Base-by-base conservation (phyloP, 192 early-diverging fungal genomes). In the Diversispora epigaea region DNA sequence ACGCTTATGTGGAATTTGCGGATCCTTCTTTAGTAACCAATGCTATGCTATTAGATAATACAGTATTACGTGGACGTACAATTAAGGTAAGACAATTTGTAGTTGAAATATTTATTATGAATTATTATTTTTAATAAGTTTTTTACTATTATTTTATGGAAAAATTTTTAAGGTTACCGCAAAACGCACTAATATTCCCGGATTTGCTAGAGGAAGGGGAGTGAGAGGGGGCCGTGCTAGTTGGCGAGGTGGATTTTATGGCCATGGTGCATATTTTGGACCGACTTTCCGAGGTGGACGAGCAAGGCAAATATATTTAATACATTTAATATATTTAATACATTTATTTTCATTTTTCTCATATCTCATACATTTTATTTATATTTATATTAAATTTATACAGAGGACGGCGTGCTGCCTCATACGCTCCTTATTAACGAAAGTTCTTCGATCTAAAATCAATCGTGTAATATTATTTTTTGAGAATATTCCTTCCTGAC, bases 1-100 rank as follows among this genome's bases (percentile, higher is more conserved):
- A 91, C 75, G 98, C 95, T 6, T 99, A 98, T 75, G 88, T 99
- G 7, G 98, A 99, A 80, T 99, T 99, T 91, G 93, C 92, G 19
- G 90, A 96, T 68, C 81, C 89, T 9, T 83, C 88, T 6, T 86
- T 89, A 4, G 94, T 98, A 47, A 84, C 85, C 43, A 92, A 90
- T 68, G 94, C 98, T 45, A 84, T 97, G 83, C 84, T 88, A 40
- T 80, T 98, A 66, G 93, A 97, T 78, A 96, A 97, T 49, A 91
- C 92, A 49, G 80, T 95, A 76, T 92, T 98, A 78, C 93, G 94
- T 78, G 94, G 91, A 7, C 86, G 98, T 61, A 79, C 88, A 40
- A 83, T 99, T 49, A 93, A 93, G 86, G 92, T 93, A 62, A 41
- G 58, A 56, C 32, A 57, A 62, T 46, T 40, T 4, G 54, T 19